These are phyloP conservation scores for Pyronema domesticum DNA, from an alignment of 495 filamentous ascomycete genomes.

Conservation along the genomic window DNA sequence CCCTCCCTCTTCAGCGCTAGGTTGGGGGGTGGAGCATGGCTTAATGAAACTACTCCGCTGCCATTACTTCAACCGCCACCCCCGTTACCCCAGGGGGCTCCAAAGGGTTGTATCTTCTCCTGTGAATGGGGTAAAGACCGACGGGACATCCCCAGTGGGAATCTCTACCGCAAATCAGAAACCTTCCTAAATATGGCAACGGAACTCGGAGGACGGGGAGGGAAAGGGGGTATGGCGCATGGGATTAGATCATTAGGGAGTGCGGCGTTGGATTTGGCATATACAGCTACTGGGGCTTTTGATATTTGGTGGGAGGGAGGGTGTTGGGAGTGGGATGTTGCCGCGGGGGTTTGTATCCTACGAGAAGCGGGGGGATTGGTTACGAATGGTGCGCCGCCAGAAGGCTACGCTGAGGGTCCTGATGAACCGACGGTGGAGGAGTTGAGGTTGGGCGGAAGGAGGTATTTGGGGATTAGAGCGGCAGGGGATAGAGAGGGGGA, in stretches of 20 bases:
- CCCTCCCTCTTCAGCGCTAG: conserved; percentile 47
- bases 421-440: neutral
- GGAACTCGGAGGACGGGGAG: conserved; percentile 38
- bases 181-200: conserved; percentile 55
- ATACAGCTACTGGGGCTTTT: conserved; percentile 52
- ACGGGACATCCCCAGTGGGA: conserved; percentile 41
- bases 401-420: conserved; percentile 5
- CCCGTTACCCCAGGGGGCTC: conserved; percentile 35
- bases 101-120: conserved; percentile 45
- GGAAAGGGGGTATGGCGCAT: conserved; percentile 67
- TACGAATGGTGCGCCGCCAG: conserved; percentile 48
- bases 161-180: conserved; percentile 47
- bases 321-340: conserved; percentile 88
- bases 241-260: conserved; percentile 50
- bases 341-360: conserved; percentile 70
- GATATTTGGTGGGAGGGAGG: conserved; percentile 84
- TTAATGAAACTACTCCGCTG: conserved; percentile 36
- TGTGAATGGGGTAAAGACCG: conserved; percentile 62
- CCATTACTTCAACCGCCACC: conserved; percentile 40
- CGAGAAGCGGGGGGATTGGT: conserved; percentile 55
- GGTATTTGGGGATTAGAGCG: conserved; percentile 38
- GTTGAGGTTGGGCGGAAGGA: conserved; percentile 4
- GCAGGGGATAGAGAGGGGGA: conserved; percentile 42
- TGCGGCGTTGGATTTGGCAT: conserved; percentile 64
- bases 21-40: conserved; percentile 29